Conservation (phyloP, 129 eudicot species). For the Tagetes erecta region DNA sequence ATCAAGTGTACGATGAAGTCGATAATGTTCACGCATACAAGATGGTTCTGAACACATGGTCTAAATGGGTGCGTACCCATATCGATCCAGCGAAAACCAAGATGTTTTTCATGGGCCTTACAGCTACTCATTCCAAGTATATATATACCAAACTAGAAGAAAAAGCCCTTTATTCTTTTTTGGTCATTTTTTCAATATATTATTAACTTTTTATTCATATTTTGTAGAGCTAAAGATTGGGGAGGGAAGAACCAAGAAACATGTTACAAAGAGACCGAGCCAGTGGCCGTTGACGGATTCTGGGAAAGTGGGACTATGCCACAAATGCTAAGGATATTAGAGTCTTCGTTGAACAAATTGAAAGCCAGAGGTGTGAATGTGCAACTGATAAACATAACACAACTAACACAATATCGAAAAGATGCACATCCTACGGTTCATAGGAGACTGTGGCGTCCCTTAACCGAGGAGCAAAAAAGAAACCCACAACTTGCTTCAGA, state of each 20-base stretch:
- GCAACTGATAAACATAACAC: slow-evolving; percentile 46
- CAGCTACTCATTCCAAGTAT: slow-evolving; percentile 43
- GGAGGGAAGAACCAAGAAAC: slow-evolving; percentile 31
- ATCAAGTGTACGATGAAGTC: slow-evolving; percentile 39
- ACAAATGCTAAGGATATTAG: slow-evolving; percentile 38
- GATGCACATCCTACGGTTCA: slow-evolving; percentile 49
- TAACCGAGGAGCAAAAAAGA: slow-evolving; percentile 34
- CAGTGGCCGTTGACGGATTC: slow-evolving; percentile 30
- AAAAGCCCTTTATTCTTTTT: neutral
- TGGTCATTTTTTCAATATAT: neutral
- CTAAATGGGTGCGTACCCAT: slow-evolving; percentile 58
- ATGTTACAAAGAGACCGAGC: slow-evolving; percentile 45
- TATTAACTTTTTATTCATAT: neutral
- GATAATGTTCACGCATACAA: slow-evolving; percentile 45
- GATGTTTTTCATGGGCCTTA: slow-evolving; percentile 65
- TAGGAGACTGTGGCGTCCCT: slow-evolving; percentile 31
- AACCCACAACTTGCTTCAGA: slow-evolving; percentile 39
- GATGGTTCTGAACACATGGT: slow-evolving; percentile 70
- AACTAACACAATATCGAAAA: slow-evolving; percentile 47
- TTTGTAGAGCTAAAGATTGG: slow-evolving; percentile 40
- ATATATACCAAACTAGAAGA: neutral
- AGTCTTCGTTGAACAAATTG: slow-evolving; percentile 32
- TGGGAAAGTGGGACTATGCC: slow-evolving; percentile 47
- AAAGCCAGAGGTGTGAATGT: slow-evolving; percentile 41
- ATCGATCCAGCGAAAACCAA: slow-evolving; percentile 54